Percentiles rank a stretch among this genome's conserved stretches.
Evolutionary conservation across 1,284 basidiomycete genomes (phyloP).

Genomic region (Melampsora americana): DNA sequence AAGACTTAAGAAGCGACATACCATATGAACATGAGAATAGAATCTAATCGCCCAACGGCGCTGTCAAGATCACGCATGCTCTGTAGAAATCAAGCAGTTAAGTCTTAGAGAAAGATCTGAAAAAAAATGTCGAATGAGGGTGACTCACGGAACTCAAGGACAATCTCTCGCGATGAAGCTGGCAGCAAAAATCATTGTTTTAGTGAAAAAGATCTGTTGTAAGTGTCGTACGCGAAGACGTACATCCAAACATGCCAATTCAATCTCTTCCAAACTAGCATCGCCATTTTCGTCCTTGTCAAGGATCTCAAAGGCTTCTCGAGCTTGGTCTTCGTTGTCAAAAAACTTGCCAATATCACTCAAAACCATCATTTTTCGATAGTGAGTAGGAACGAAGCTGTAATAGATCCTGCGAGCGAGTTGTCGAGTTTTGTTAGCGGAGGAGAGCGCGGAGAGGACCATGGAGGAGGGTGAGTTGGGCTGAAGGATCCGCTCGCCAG

Average conservation of each 20-base stretch:
- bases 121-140: not conserved
- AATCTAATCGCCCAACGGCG: conserved; percentile 66
- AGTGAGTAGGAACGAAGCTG: conserved; percentile 69
- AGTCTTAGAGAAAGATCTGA: not conserved
- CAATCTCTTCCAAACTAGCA: conserved; percentile 69
- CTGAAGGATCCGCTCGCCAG: conserved; percentile 70
- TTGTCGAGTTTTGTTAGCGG: conserved; percentile 75
- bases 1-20: conserved; percentile 15
- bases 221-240: not conserved
- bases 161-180: conserved; percentile 78
- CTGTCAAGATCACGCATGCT: conserved; percentile 88
- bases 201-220: not conserved
- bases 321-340: conserved; percentile 64
- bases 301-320: conserved; percentile 67
- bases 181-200: conserved; percentile 49
- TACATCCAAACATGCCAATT: conserved; percentile 66
- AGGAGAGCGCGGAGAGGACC: conserved; percentile 73
- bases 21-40: conserved; percentile 52
- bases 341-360: conserved; percentile 74
- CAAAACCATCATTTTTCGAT: conserved; percentile 62
- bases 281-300: conserved; percentile 82
- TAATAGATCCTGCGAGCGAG: conserved; percentile 80
- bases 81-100: not conserved
- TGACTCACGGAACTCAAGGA: conserved; percentile 64
- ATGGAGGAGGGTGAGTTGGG: conserved; percentile 81